A percentile compares a stretch with the other conserved stretches of the same genome.
phyloP scores from a whole-genome alignment of 495 filamentous ascomycete species.

The Cercophora sp. region DNA sequence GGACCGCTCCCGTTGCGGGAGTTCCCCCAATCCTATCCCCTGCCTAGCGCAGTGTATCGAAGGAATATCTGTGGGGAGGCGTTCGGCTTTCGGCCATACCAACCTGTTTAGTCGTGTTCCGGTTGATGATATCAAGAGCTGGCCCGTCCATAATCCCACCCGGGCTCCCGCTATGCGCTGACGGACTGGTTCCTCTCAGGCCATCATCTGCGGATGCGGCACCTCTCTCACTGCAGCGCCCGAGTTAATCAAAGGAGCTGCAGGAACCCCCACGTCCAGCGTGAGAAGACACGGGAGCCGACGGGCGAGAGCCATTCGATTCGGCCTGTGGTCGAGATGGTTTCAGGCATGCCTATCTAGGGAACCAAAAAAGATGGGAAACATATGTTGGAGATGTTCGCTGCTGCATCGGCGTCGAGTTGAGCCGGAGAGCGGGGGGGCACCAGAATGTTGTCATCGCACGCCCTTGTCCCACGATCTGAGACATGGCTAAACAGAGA shows the following conservation, averaged over 20 bases:
- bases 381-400: neutral
- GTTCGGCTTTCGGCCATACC: slow-evolving; percentile 5
- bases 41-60: slow-evolving; percentile 6
- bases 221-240: neutral
- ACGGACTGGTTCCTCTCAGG: slow-evolving; percentile 2
- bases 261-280: slow-evolving; percentile 15
- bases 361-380: neutral
- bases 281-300: neutral
- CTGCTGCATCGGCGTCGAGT: slow-evolving; percentile 1
- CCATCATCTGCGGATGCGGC: slow-evolving; percentile 1
- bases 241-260: slow-evolving; percentile 11
- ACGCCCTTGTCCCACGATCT: slow-evolving; percentile 6
- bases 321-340: slow-evolving; percentile 1
- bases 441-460: slow-evolving; percentile 1
- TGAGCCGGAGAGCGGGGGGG: neutral
- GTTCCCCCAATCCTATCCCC: slow-evolving; percentile 13
- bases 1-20: slow-evolving; percentile 13
- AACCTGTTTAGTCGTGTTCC: slow-evolving; percentile 3
- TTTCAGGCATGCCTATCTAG: slow-evolving; percentile 3
- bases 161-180: neutral
- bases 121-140: slow-evolving; percentile 6
- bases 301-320: neutral
- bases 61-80: slow-evolving; percentile 1
- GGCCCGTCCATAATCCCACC: neutral
- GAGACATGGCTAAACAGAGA: slow-evolving; percentile 7